A percentile compares a stretch with the other conserved stretches of the same genome.
Evolutionary conservation across 345 rosid genomes (phyloP).

Genomic region (Eucalyptus cladocalyx): DNA sequence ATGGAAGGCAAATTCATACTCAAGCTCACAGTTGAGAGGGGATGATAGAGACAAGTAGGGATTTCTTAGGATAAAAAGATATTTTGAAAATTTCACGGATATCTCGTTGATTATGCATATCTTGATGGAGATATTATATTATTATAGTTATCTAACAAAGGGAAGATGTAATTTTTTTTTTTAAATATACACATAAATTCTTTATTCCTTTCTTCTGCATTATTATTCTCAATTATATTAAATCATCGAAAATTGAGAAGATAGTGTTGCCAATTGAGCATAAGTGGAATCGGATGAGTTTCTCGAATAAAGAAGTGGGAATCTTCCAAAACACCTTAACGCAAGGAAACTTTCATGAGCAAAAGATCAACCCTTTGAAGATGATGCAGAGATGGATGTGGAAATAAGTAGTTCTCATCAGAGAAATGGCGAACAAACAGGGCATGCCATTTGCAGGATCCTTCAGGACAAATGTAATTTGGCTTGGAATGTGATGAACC

Average conservation of each 20-base stretch:
- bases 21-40: too few species aligned
- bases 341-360: not conserved
- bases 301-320: not conserved
- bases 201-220: too few species aligned
- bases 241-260: not conserved
- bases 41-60: too few species aligned
- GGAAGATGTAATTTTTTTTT: accelerated
- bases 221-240: too few species aligned
- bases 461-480: not conserved
- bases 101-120: too few species aligned
- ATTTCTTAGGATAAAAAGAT: too few species aligned
- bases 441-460: not conserved
- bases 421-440: not conserved
- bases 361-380: not conserved
- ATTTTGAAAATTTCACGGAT: too few species aligned
- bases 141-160: too few species aligned
- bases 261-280: not conserved
- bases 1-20: too few species aligned
- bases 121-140: too few species aligned
- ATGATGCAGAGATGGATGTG: not conserved
- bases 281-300: not conserved
- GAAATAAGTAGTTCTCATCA: not conserved
- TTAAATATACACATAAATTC: too few species aligned
- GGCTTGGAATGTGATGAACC: not conserved
- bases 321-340: not conserved